Base-by-base conservation (phyloP, 164 flowering plant genomes). In the Umbilicus rupestris region DNA sequence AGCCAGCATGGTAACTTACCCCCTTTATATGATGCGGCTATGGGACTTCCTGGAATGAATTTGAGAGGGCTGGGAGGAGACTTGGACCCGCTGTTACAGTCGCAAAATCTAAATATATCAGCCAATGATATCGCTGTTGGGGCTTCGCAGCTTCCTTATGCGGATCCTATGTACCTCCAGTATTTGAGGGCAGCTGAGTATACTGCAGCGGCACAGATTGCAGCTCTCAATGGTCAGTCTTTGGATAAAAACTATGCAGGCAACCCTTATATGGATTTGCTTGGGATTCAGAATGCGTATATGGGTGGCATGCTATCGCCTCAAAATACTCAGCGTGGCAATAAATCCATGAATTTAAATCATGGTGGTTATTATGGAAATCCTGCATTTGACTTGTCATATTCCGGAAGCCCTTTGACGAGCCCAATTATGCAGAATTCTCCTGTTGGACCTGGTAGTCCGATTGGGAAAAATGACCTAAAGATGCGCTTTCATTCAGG, bases 331-430 rank as follows among this genome's bases (percentile, higher is more conserved):
- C 90, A 82, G 47, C 87, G 79, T 72, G 80, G 80, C 5, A 75
- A 78, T 31, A 87, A 89, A 70, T 74, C 87, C 62, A 78, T 77
- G 63, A 65, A 72, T 57, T 72, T 81, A 17, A 79, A 80, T 74
- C 79, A 74, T 74, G 90, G 79, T 75, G 86, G 88, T 31, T 91
- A 79, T 65, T 85, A 82, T 76, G 92, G 85, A 22, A 88, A 78
- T 74, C 85, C 86, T 22, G 73, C 86, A 12, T 85, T 45, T 77
- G 86, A 87, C 19, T 70, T 82, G 64, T 71, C 88, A 81, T 90
- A 86, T 77, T 86, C 85, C 42, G 92, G 94, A 68, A 90, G 87
- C 70, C 89, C 92, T n/a, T 68, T 87, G 78, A 80, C 84, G 31
- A 78, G 76, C 70, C 78, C 88, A 16, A 78, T 82, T 24, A 67